Base-by-base conservation (phyloP, 2,329 filamentous ascomycete species). In the Colletotrichum camelliae region DNA sequence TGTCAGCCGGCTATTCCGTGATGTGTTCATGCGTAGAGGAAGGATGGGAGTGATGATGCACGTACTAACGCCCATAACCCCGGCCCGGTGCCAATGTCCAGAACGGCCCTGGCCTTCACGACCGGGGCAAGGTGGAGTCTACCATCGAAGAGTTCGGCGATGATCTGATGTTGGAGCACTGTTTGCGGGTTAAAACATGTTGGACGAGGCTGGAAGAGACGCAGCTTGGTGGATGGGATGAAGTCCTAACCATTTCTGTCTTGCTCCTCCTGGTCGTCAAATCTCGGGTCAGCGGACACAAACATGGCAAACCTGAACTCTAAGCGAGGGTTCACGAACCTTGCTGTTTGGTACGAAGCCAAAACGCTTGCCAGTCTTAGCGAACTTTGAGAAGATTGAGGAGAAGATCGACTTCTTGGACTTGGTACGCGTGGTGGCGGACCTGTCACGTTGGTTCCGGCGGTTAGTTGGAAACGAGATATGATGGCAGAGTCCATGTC, bases 21-120 rank as follows among this genome's bases (percentile, higher is more conserved):
- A 33, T 37, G 60, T 61, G 18, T 16, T n/a, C 48, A 73, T 66
- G 69, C 43, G 21, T 24, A 15, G 48, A 52, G 67, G 43, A 48
- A 21, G 21, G 62, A 39, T 31, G 37, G n/a, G 29, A 21, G 48
- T 27, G 35, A 21, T 29, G 61, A n/a, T 58, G 65, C 39, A 79
- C 79, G 52, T 75, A 82, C 81, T 65, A 81, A 61, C 52, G 81
- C 80, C 81, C 81, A 82, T 67, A 80, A 66, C 27, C 81, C 81
- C 7, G 80, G 81, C 2, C 81, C 81, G 13, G 81, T 81, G 65
- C 81, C 81, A 39, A 82, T 75, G 21, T 82, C 81, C 33, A 82
- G 77, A 13, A 80, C 80, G 60, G 77, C 78, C 67, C 77, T 80
- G 21, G 81, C 78, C 27, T 77, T 80, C 16, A 70, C 72, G 48